These are phyloP conservation scores for Musa beccarii DNA, from an alignment of 176 grass and related monocot genomes.

Conservation along the genomic window DNA sequence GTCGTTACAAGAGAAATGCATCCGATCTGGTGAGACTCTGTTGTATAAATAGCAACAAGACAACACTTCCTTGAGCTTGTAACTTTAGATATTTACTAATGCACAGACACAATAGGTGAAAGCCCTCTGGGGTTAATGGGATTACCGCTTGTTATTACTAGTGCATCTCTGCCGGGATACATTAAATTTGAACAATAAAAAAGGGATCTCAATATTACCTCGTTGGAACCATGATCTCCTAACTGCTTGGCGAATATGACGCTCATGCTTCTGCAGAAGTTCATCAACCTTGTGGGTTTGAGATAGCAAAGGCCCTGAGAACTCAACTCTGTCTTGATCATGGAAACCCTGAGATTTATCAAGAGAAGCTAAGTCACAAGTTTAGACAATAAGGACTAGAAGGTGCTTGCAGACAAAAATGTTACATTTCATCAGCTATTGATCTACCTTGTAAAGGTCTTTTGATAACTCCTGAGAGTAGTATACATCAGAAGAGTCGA, in stretches of 20 bases:
- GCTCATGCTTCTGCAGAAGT: slow-evolving; percentile 72
- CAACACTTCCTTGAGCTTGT: background rate
- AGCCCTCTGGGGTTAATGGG: background rate
- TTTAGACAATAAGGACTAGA: slow-evolving; percentile 1
- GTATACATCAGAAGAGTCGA: slow-evolving; percentile 48
- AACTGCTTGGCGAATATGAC: slow-evolving; percentile 67
- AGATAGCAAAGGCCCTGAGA: slow-evolving; percentile 65
- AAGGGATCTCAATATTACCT: slow-evolving; percentile 42
- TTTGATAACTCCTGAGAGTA: slow-evolving; percentile 55
- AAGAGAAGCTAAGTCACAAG: background rate
- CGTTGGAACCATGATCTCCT: slow-evolving; percentile 68
- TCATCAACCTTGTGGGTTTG: slow-evolving; percentile 78
- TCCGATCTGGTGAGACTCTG: background rate
- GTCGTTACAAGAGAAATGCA: background rate
- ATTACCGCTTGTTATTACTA: background rate
- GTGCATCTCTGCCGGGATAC: background rate
- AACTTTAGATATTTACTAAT: background rate
- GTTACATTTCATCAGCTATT: slow-evolving; percentile 35
- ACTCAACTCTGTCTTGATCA: slow-evolving; percentile 62
- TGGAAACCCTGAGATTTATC: slow-evolving; percentile 36
- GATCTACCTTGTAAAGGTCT: slow-evolving; percentile 34
- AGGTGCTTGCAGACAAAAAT: slow-evolving; percentile 34
- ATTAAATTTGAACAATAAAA: background rate
- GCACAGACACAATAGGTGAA: background rate
- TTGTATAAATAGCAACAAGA: background rate